Evolutionary conservation across 2,329 filamentous ascomycete species (phyloP), one percentile per base, ranked within the genome.

Genomic region (Calonectria pteridis): DNA sequence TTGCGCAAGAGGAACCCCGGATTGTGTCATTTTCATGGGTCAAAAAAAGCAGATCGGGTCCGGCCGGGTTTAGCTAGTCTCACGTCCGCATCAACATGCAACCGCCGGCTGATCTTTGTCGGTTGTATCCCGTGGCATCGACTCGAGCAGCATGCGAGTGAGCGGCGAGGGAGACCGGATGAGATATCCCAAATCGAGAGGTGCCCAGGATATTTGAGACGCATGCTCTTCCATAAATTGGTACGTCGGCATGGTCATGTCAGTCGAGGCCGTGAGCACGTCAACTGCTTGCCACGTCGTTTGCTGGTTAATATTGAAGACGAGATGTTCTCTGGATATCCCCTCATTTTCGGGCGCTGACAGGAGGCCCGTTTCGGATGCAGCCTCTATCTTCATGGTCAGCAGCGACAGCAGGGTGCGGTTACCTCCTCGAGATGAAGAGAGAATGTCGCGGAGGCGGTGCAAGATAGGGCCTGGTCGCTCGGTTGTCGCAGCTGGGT

Each of bases 391-490:
- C 59, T 78, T 77, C 35, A 78, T 66, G 11, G 81, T 81, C 3
- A 87, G 78, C 20, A 86, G 78, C 1, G 81, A 81, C 4, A 87
- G 76, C 0, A 88, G 77, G 7, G 82, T 82, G 53, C 83, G 81
- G 62, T 88, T 88, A 6, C 86, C 86, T 7, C 86, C 86, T 16
- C 86, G 82, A 0, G 84, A 87, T 2, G 84, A 85, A 0, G 84
- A 84, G 14, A 88, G 79, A 10, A 87, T 83, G 51, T 80, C 79
- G 51, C 86, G 84, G 7, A 88, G 77, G 43, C 83, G 83, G 37
- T 80, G 72, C 1, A 88, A 79, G 14, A 87, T 83, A 16, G 84
- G 82, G 2, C 80, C 79, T 0, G 85, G 82, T 16, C 80, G 80
- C 16, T 81, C 77, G 26, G 37, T 74, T 43, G 49, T 72, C 50